These are phyloP conservation scores for Pleurotus giganteus DNA, from an alignment of 768 basidiomycete genomes.

Conservation along the genomic window DNA sequence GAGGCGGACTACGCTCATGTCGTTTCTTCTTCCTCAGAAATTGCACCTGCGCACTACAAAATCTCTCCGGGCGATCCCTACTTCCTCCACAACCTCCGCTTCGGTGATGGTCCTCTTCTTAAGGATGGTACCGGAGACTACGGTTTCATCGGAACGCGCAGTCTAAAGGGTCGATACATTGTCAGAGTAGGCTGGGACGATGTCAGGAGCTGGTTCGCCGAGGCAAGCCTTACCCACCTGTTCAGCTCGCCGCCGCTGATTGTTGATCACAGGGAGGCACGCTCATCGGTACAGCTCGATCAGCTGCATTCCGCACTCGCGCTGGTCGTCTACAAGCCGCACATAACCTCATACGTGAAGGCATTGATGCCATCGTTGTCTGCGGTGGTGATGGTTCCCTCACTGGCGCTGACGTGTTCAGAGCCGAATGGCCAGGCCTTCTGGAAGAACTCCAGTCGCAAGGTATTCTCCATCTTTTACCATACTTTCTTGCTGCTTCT, in stretches of 20 bases:
- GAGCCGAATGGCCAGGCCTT: slow-evolving; percentile 92
- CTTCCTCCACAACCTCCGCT: slow-evolving; percentile 73
- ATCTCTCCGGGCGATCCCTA: slow-evolving; percentile 19
- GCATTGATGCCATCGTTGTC: slow-evolving; percentile 95
- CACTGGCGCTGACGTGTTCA: slow-evolving; percentile 93
- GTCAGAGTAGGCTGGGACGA: slow-evolving; percentile 98
- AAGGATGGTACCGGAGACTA: slow-evolving; percentile 82
- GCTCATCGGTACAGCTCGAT: slow-evolving; percentile 91
- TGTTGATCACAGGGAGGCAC: slow-evolving; percentile 72
- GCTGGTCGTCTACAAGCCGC: slow-evolving; percentile 92
- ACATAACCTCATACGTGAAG: slow-evolving; percentile 90
- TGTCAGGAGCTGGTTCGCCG: slow-evolving; percentile 90
- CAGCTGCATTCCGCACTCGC: slow-evolving; percentile 74
- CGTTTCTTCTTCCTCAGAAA: neutral
- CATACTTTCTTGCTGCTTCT: neutral
- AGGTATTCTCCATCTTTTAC: slow-evolving; percentile 37
- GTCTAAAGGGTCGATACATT: slow-evolving; percentile 89
- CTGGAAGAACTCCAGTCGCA: slow-evolving; percentile 63
- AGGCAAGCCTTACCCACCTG: slow-evolving; percentile 44
- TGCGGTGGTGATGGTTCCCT: slow-evolving; percentile 97
- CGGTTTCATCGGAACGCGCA: slow-evolving; percentile 48
- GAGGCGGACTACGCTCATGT: slow-evolving; percentile 25
- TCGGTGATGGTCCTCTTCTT: slow-evolving; percentile 76
- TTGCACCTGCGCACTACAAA: slow-evolving; percentile 5
- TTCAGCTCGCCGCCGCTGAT: neutral